phyloP scores from a whole-genome alignment of 345 rosid genomes.

The Eucalyptus curtisii region DNA sequence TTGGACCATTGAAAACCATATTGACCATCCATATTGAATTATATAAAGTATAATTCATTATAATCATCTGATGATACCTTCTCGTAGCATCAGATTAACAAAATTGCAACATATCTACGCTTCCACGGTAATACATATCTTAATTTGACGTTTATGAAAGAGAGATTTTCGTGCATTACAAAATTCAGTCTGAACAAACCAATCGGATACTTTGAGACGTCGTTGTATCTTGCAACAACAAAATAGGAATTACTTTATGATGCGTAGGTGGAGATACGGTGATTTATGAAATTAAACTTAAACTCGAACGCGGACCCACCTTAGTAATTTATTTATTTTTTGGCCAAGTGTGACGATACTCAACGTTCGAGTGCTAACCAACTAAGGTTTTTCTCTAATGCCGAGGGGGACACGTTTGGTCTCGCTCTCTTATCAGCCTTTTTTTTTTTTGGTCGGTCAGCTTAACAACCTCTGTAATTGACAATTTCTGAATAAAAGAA shows the following conservation, averaged over 20 bases:
- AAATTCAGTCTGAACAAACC: not conserved
- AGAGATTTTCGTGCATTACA: not conserved
- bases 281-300: not conserved
- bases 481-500: not conserved
- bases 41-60: not conserved
- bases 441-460: not conserved
- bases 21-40: not conserved
- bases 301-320: not conserved
- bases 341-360: not conserved
- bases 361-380: not conserved
- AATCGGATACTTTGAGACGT: not conserved
- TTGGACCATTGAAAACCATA: not conserved
- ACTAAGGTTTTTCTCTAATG: not conserved
- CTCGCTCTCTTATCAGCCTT: not conserved
- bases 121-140: not conserved
- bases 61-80: not conserved
- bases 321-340: not conserved
- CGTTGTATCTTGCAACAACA: not conserved
- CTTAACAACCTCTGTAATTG: not conserved
- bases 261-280: not conserved
- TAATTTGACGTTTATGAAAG: not conserved
- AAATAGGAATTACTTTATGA: not conserved
- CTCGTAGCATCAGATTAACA: accelerated
- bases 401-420: not conserved
- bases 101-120: not conserved